These are phyloP conservation scores for Naematelia encephala DNA, from an alignment of 768 basidiomycete species.

Conservation along the genomic window DNA sequence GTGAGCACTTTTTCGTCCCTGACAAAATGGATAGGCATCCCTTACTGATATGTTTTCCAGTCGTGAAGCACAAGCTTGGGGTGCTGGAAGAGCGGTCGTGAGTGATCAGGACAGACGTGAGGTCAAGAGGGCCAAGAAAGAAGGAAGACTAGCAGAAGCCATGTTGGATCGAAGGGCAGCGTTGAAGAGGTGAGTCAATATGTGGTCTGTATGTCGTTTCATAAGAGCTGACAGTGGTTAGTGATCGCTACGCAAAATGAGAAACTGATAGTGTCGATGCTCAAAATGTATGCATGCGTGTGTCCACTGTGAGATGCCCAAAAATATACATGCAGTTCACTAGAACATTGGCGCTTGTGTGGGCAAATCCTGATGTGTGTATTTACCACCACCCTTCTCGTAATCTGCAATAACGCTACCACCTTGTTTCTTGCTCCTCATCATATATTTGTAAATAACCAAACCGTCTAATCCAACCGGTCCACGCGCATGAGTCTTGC, in stretches of 20 bases:
- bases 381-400: slow-evolving; percentile 65
- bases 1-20: slow-evolving; percentile 33
- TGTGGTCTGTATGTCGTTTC: not conserved
- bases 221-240: slow-evolving; percentile 8
- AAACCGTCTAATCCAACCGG: slow-evolving; percentile 92
- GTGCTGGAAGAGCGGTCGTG: slow-evolving; percentile 39
- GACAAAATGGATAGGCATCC: no score
- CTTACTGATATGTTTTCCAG: slow-evolving; percentile 19
- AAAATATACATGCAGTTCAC: slow-evolving; percentile 7
- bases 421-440: slow-evolving; percentile 66
- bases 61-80: slow-evolving; percentile 45
- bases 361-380: slow-evolving; percentile 51
- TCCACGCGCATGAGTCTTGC: slow-evolving; percentile 91
- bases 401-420: slow-evolving; percentile 89
- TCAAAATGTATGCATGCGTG: no score
- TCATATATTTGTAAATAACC: slow-evolving; percentile 93
- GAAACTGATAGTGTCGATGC: not conserved
- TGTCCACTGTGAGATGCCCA: not conserved
- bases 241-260: slow-evolving; percentile 48
- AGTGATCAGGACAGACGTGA: slow-evolving; percentile 43
- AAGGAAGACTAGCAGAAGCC: slow-evolving; percentile 47
- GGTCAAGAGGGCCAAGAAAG: slow-evolving; percentile 47
- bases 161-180: slow-evolving; percentile 49
- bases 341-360: slow-evolving; percentile 5
- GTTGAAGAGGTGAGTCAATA: slow-evolving; percentile 42